Base-by-base conservation (phyloP, 805 yeast genomes). In the Wickerhamiella occidentalis region DNA sequence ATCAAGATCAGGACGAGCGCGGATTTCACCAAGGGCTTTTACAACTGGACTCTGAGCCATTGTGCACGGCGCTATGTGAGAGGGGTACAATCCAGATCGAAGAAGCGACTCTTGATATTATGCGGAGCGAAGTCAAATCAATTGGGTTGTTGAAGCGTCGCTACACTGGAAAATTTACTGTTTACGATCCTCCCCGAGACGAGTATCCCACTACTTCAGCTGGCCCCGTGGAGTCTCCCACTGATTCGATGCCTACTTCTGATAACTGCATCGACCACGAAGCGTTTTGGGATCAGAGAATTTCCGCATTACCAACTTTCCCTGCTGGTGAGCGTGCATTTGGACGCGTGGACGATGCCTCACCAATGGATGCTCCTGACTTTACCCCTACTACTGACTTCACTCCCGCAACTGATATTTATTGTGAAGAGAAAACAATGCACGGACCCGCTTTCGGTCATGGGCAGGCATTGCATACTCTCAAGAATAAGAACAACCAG, bases 21-120 rank as follows among this genome's bases (percentile, higher is more conserved):
- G 47, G 47, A 8, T 22, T 35, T 17, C 47, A 37, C 8, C 47
- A 45, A 33, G 47, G 47, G 6, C 47, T 45, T 13, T 19, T 45
- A 12, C 47, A 45, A 29, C 28, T 45, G 23, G 28, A 22, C 15
- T 45, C 47, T 3, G 22, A n/a, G 28, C 12, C 23, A 4, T 4
- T 21, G 17, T 19, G 42, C 19, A 11, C 3, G 6, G 42, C 26
- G 26, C 19, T 40, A 13, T 40, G 41, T 28, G 21, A 22, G 8
- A 7, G 23, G 15, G 47, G 47, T 9, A 13, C 3, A 6, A 13
- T 45, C 15, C 15, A 21, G 9, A 35, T 33, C 29, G 29, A 33
- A 3, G 21, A 6, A 2, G 3, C 28, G 4, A 12, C 13, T 12
- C 38, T 45, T 9, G 41, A 23, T 21, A 36, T 35, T n/a, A 28